Evolutionary conservation across 106 monocot genomes (phyloP), one percentile per base, ranked within the genome.

Genomic region (Acorus calamus): DNA sequence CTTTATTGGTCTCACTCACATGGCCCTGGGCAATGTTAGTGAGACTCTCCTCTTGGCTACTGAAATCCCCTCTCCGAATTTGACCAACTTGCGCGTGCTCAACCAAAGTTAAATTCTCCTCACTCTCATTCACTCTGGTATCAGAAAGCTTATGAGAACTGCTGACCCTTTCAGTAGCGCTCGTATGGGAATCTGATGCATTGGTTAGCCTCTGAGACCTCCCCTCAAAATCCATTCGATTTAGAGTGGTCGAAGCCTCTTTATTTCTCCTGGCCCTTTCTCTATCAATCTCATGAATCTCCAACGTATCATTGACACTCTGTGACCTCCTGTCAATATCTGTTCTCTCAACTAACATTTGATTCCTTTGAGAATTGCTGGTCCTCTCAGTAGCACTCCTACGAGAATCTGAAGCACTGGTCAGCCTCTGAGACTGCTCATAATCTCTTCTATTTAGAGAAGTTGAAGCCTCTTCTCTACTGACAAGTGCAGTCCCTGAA

Each of bases 381-480:
- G 5, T 78, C 50, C 46, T 66, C 60, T n/a, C 10, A 28, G 28
- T 28, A 28, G 28, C 28, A 28, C 68, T 42, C 4, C 13, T 6
- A 53, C 54, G 11, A 50, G 57, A 55, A 62, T 52, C 5, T 46
- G 47, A 60, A 66, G 56, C 50, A 52, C 64, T 60, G 7, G 63
- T 54, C 28, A 28, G 28, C 28, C 1, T 28, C 28, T 28, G 28
- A 28, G 28, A 28, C 28, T 28, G 28, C 28, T 28, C 28, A 28
- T 28, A 28, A 28, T 28, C 28, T 0, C 0, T 28, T 28, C 28
- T 28, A 28, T 28, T 28, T 28, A 28, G 28, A 28, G 62, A 55
- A 63, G 55, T 65, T 53, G 76, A 76, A 43, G 45, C 65, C 14
- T 62, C 46, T 14, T 65, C 52, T 49, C 3, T 49, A 12, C 57